These are phyloP conservation scores for Trichoderma gracile DNA, from an alignment of 2,329 filamentous ascomycete species.

Conservation along the genomic window DNA sequence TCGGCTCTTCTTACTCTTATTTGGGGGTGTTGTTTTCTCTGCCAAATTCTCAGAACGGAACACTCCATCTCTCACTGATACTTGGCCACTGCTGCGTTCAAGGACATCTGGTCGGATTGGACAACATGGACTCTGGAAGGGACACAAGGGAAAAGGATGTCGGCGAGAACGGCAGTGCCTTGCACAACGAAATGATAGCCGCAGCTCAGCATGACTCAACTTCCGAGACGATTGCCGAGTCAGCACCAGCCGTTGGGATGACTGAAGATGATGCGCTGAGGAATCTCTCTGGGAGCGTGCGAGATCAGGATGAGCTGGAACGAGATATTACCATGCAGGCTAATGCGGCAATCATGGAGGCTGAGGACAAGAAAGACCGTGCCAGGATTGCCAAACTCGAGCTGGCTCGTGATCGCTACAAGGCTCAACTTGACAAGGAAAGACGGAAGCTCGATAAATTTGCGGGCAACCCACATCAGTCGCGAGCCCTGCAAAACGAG, in stretches of 20 bases:
- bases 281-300: conserved; percentile 66
- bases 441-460: conserved; percentile 49
- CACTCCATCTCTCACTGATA: not conserved
- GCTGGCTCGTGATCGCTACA: conserved; percentile 58
- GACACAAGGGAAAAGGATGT: conserved; percentile 29
- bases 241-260: conserved; percentile 34
- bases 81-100: not conserved
- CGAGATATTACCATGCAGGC: conserved; percentile 73
- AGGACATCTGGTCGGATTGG: not conserved
- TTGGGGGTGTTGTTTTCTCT: not conserved
- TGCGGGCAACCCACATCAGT: conserved; percentile 50
- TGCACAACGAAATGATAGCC: conserved; percentile 37
- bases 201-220: conserved; percentile 34
- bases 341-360: conserved; percentile 59
- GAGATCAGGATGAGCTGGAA: conserved; percentile 88
- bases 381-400: conserved; percentile 62
- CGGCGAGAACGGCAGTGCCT: conserved; percentile 32
- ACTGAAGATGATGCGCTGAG: conserved; percentile 63
- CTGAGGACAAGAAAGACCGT: conserved; percentile 63
- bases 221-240: not conserved
- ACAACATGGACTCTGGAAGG: conserved; percentile 34
- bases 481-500: conserved; percentile 62
- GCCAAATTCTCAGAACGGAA: not conserved
- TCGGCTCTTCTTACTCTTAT: not conserved
- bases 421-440: conserved; percentile 62